Conservation (phyloP, 208 protist genomes). For the Trypanosoma boissoni region DNA sequence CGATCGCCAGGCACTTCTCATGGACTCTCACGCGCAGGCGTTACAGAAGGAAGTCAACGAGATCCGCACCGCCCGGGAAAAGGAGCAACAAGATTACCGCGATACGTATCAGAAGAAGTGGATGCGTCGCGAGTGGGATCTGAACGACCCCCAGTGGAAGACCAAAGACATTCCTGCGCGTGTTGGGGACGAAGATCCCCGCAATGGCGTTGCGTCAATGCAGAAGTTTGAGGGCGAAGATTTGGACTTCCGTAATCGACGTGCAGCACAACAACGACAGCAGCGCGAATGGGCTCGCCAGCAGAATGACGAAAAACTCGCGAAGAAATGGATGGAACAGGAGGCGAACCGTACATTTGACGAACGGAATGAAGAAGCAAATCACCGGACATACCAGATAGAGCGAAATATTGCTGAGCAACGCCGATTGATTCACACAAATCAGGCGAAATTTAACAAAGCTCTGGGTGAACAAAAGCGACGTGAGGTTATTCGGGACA, state of each 20-base stretch:
- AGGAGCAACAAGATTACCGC: slow-evolving; percentile 84
- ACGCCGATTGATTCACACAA: slow-evolving; percentile 55
- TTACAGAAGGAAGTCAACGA: slow-evolving; percentile 87
- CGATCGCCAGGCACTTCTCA: slow-evolving; percentile 84
- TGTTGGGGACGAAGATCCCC: slow-evolving; percentile 87
- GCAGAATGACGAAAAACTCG: slow-evolving; percentile 88
- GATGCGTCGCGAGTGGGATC: slow-evolving; percentile 84
- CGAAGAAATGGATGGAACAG: slow-evolving; percentile 92
- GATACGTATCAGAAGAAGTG: slow-evolving; percentile 86
- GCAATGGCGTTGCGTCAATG: slow-evolving; percentile 73
- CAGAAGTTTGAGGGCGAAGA: slow-evolving; percentile 94
- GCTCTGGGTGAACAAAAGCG: slow-evolving; percentile 86
- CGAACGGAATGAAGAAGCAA: slow-evolving; percentile 85
- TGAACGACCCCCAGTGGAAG: slow-evolving; percentile 84
- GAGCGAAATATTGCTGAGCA: slow-evolving; percentile 77
- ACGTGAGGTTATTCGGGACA: slow-evolving; percentile 63
- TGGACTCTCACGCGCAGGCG: slow-evolving; percentile 84
- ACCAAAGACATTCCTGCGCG: slow-evolving; percentile 83
- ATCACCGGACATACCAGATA: slow-evolving; percentile 72
- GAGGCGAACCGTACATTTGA: slow-evolving; percentile 80
- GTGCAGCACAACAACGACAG: slow-evolving; percentile 77
- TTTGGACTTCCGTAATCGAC: slow-evolving; percentile 68
- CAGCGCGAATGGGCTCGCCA: slow-evolving; percentile 80
- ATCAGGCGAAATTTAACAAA: slow-evolving; percentile 87
- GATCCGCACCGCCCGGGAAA: slow-evolving; percentile 68